These are phyloP conservation scores for Epichloe uncinata DNA, from an alignment of 2,329 filamentous ascomycete genomes.

Conservation along the genomic window DNA sequence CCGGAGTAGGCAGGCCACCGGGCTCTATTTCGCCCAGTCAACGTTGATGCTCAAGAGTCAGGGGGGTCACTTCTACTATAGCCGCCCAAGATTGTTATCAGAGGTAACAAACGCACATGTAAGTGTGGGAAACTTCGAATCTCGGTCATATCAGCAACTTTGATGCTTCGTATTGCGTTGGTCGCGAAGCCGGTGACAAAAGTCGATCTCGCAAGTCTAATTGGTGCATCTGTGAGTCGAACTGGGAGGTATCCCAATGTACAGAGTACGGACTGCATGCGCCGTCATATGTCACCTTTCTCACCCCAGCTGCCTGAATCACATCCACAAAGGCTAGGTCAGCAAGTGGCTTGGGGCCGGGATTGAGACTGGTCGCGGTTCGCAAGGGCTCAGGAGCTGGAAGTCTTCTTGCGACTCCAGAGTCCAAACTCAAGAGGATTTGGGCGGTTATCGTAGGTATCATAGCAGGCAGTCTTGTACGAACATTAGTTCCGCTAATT, in stretches of 20 bases:
- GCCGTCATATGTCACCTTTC: constrained; percentile 11
- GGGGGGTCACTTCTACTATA: too few species aligned
- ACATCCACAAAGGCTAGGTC: constrained; percentile 10
- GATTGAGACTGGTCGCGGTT: not conserved
- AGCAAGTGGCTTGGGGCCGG: constrained; percentile 11
- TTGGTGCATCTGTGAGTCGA: not conserved
- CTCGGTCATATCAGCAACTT: too few species aligned
- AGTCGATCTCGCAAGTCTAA: not conserved
- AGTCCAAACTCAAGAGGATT: too few species aligned
- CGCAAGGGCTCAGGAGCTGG: too few species aligned
- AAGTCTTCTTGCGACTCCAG: too few species aligned
- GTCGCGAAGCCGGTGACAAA: not conserved
- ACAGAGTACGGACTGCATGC: not conserved
- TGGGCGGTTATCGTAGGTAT: too few species aligned
- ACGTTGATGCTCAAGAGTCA: not conserved
- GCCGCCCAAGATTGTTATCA: too few species aligned
- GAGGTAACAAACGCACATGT: not conserved
- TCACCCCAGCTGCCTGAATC: constrained; percentile 2
- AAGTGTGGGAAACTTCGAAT: not conserved
- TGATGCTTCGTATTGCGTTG: not conserved
- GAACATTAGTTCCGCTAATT: too few species aligned
- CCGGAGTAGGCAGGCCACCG: too few species aligned
- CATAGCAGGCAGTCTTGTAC: too few species aligned
- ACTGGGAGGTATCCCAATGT: constrained; percentile 10
- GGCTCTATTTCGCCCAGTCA: too few species aligned